Evolutionary conservation across 768 basidiomycete genomes (phyloP).

Genomic region (Tulasnella sp.): DNA sequence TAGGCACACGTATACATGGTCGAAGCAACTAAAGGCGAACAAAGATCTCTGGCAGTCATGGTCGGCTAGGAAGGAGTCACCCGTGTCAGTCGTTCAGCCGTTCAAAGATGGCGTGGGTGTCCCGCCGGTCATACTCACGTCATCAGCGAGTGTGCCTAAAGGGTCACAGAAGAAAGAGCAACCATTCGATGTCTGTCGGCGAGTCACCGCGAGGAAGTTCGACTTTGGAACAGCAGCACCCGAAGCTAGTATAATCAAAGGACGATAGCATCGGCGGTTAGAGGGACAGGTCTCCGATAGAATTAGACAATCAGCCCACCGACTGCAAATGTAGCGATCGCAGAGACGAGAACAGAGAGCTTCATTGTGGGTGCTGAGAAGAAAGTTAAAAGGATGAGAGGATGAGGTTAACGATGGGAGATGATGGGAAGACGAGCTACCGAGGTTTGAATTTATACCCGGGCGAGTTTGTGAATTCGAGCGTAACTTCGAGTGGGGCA

Average conservation of each 20-base stretch:
- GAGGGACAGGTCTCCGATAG: neutral
- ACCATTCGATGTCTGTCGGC: neutral
- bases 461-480: neutral
- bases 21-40: too few relatives aligned
- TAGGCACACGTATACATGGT: too few relatives aligned
- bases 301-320: neutral
- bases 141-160: neutral
- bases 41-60: too few relatives aligned
- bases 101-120: too few relatives aligned
- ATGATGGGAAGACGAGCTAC: neutral
- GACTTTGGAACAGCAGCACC: neutral
- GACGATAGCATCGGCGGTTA: neutral
- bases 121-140: neutral
- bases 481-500: neutral
- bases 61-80: too few relatives aligned
- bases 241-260: neutral
- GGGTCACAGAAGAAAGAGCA: constrained; percentile 11
- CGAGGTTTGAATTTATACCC: neutral
- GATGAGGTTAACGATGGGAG: neutral
- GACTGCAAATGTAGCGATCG: neutral
- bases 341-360: neutral
- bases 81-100: too few relatives aligned
- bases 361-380: neutral
- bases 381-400: neutral
- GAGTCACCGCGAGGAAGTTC: neutral